Conservation (phyloP, 192 early-diverging fungal species). For the Podila horticola region DNA sequence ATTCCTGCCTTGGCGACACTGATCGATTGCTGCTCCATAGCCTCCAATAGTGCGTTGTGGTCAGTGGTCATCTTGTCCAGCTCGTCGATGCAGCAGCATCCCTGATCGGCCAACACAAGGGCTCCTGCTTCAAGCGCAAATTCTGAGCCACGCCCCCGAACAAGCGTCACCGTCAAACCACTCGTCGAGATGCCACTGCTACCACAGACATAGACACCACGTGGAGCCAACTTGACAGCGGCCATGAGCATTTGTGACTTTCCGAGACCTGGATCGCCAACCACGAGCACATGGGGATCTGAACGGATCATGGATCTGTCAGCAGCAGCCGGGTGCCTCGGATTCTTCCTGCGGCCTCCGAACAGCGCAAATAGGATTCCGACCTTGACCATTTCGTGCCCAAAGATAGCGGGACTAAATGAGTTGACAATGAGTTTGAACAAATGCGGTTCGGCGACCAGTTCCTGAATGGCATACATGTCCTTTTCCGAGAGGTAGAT, state of each 20-base stretch:
- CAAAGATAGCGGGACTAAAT: constrained; percentile 83
- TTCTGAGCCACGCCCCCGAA: constrained; percentile 31
- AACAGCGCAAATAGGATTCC: constrained; percentile 84
- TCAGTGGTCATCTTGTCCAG: constrained; percentile 91
- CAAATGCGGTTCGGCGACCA: constrained; percentile 65
- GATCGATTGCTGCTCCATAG: constrained; percentile 91
- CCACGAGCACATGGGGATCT: constrained; percentile 79
- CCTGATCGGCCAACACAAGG: constrained; percentile 89
- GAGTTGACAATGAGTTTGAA: constrained; percentile 83
- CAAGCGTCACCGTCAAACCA: constrained; percentile 36
- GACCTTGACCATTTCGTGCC: constrained; percentile 88
- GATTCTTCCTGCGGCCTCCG: constrained; percentile 58
- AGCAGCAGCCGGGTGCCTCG: constrained; percentile 28
- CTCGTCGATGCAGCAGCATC: constrained; percentile 91
- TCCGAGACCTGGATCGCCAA: constrained; percentile 89
- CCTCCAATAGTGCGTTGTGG: constrained; percentile 82
- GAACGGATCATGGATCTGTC: constrained; percentile 66
- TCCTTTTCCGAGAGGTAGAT: constrained; percentile 79
- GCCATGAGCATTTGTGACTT: constrained; percentile 91
- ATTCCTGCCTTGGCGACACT: constrained; percentile 90
- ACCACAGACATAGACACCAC: constrained; percentile 69
- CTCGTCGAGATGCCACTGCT: constrained; percentile 37
- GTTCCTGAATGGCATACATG: constrained; percentile 74
- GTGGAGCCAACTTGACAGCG: constrained; percentile 80
- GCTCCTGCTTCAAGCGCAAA: constrained; percentile 63